Evolutionary conservation across 1,284 basidiomycete species (phyloP).

Genomic region (Sporisorium graminicola): DNA sequence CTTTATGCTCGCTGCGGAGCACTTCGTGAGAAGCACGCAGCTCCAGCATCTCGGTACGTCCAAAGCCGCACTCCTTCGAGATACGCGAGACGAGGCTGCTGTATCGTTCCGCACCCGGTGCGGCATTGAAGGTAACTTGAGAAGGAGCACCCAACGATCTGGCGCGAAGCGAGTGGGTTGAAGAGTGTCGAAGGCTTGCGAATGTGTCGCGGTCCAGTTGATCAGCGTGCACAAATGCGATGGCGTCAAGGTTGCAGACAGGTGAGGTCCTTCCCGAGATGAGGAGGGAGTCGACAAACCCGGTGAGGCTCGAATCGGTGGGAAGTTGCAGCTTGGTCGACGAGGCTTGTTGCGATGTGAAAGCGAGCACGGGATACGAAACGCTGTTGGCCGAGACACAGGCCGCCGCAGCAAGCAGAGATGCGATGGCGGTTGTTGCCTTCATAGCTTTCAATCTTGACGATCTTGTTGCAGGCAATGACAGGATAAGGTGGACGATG

Average conservation of each 20-base stretch:
- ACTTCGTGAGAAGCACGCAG: not conserved
- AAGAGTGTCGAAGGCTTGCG: slow-evolving; percentile 34
- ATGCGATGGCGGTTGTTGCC: slow-evolving; percentile 27
- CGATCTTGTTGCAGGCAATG: not conserved
- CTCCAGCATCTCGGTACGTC: not conserved
- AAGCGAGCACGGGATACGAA: slow-evolving; percentile 32
- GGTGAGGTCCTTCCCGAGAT: slow-evolving; percentile 10
- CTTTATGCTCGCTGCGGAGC: not conserved
- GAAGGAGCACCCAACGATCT: slow-evolving; percentile 42
- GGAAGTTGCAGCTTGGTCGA: slow-evolving; percentile 25
- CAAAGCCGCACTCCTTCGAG: not conserved
- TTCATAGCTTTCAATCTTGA: slow-evolving; percentile 18
- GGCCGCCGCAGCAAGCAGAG: slow-evolving; percentile 27
- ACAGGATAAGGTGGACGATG: not conserved
- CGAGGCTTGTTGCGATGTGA: slow-evolving; percentile 34
- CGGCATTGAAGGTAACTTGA: slow-evolving; percentile 38
- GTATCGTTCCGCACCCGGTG: not conserved
- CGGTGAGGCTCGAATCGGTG: slow-evolving; percentile 15
- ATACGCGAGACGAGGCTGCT: not conserved
- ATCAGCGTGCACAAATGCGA: slow-evolving; percentile 28
- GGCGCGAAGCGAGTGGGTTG: slow-evolving; percentile 29
- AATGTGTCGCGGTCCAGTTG: slow-evolving; percentile 23
- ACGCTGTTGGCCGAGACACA: slow-evolving; percentile 31
- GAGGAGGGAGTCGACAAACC: slow-evolving; percentile 34
- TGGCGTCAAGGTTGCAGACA: slow-evolving; percentile 32